Evolutionary conservation across 257 asterid genomes (phyloP).

Genomic region (Solanum arcanum): DNA sequence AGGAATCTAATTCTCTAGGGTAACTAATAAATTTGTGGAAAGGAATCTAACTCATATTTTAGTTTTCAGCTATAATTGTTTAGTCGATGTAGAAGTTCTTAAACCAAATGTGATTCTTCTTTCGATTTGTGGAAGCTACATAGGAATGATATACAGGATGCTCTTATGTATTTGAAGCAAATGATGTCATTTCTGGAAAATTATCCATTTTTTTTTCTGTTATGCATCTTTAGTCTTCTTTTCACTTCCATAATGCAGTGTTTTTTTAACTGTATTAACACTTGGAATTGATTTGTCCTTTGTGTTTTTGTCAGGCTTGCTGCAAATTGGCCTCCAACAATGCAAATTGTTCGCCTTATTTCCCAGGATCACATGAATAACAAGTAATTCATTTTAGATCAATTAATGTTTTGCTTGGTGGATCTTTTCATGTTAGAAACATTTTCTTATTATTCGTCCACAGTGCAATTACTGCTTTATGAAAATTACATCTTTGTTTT

Average conservation of each 20-base stretch:
- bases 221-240: neutral
- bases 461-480: neutral
- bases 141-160: neutral
- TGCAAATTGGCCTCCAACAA: conserved; percentile 89
- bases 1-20: neutral
- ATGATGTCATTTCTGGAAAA: neutral
- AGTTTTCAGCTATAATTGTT: neutral
- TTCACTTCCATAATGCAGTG: neutral
- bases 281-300: neutral
- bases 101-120: neutral
- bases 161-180: neutral
- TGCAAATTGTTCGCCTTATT: conserved; percentile 96
- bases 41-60: neutral
- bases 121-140: neutral
- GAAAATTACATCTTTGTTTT: neutral
- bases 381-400: conserved; percentile 46
- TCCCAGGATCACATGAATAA: conserved; percentile 99
- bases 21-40: neutral
- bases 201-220: neutral
- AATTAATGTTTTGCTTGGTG: neutral
- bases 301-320: conserved; percentile 56
- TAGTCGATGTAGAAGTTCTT: neutral
- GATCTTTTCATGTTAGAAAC: neutral
- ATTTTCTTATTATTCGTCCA: neutral
- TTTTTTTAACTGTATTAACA: neutral